Evolutionary conservation across 2,329 filamentous ascomycete species (phyloP).

Genomic region (Nigrospora sphaerica): DNA sequence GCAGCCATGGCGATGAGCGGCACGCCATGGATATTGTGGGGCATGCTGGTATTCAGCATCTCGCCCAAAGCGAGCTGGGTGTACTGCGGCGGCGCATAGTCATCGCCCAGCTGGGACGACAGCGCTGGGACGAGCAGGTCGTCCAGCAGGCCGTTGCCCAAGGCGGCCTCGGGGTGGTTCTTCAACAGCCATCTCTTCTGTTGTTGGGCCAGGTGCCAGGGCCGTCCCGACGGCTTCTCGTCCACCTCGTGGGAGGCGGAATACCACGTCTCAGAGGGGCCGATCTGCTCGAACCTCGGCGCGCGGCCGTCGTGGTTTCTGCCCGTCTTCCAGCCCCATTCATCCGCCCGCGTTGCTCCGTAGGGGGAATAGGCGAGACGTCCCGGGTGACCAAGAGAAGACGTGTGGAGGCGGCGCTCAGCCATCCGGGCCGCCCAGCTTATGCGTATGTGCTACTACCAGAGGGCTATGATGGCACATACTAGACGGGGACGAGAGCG

Average conservation of each 20-base stretch:
- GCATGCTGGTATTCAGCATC: constrained; percentile 33
- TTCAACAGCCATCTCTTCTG: constrained; percentile 41
- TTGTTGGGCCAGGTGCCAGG: constrained; percentile 14
- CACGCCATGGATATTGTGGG: constrained; percentile 14
- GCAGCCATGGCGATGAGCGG: constrained; percentile 39
- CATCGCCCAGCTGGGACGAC: constrained; percentile 2
- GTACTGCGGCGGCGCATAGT: constrained; percentile 6
- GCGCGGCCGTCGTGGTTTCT: constrained; percentile 11
- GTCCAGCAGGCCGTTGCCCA: constrained; percentile 16
- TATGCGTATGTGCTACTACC: constrained; percentile 3
- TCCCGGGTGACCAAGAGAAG: constrained; percentile 7
- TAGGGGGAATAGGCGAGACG: constrained; percentile 3
- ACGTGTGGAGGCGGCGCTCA: constrained; percentile 4
- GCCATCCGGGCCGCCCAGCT: constrained; percentile 8
- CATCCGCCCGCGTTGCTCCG: constrained; percentile 4
- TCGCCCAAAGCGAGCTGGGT: constrained; percentile 50
- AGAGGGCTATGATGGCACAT: constrained; percentile 3
- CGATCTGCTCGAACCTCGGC: constrained; percentile 17
- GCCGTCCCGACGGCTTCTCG: constrained; percentile 2
- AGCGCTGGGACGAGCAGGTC: constrained; percentile 14
- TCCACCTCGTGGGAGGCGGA: constrained; percentile 4
- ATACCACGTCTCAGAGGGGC: constrained; percentile 15
- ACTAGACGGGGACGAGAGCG: constrained; percentile 1
- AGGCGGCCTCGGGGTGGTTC: constrained; percentile 40
- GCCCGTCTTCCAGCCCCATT: constrained; percentile 4